These are phyloP conservation scores for Pichia heedii DNA, from an alignment of 805 yeast genomes.

Conservation along the genomic window DNA sequence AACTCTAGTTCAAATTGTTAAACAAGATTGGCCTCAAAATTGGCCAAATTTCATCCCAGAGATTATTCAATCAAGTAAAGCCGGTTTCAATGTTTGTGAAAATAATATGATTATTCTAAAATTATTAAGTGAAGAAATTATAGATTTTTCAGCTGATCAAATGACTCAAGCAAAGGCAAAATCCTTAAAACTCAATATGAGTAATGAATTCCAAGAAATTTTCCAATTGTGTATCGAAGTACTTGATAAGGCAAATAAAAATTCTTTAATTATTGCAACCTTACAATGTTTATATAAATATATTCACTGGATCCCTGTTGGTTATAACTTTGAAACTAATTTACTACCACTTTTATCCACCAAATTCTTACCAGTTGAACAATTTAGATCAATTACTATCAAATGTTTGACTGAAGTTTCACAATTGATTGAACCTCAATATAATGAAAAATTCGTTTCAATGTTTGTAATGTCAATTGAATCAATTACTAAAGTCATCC, in stretches of 20 bases:
- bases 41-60: conserved; percentile 98
- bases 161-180: conserved; percentile 94
- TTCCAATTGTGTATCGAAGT: conserved; percentile 91
- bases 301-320: conserved; percentile 90
- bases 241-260: conserved; percentile 77
- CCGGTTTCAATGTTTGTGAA: conserved; percentile 90
- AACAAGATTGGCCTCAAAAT: conserved; percentile 98
- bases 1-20: conserved; percentile 86
- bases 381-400: conserved; percentile 74
- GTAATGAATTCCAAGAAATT: conserved; percentile 85
- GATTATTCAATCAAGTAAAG: conserved; percentile 72
- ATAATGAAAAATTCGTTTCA: conserved; percentile 48
- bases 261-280: conserved; percentile 78
- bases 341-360: conserved; percentile 61
- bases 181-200: conserved; percentile 72
- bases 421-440: conserved; percentile 48
- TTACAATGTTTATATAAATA: conserved; percentile 74
- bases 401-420: conserved; percentile 93
- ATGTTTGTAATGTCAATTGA: conserved; percentile 71
- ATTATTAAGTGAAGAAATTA: conserved; percentile 88
- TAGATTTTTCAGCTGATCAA: conserved; percentile 90
- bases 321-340: conserved; percentile 83
- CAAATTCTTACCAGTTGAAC: conserved; percentile 69
- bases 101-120: conserved; percentile 92
- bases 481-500: conserved; percentile 58